Base-by-base conservation (phyloP, 495 filamentous ascomycete species). In the Clavariopsis aquatica region DNA sequence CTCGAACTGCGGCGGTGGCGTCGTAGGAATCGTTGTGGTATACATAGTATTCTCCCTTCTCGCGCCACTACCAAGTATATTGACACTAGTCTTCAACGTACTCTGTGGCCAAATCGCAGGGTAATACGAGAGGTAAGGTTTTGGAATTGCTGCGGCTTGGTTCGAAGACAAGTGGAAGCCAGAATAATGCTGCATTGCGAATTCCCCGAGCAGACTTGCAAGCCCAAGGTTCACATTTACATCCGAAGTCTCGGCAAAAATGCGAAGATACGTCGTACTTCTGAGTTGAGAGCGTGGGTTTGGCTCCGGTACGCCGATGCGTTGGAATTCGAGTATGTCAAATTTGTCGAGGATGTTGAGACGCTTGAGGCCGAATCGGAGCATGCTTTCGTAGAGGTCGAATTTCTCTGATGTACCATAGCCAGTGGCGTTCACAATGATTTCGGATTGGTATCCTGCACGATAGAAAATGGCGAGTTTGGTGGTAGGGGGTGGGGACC, bases 401-500 rank as follows among this genome's bases (percentile, higher is more conserved):
- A 49, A 68, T 59, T 68, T 68, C 34, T 57, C 52, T 19, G 52
- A 15, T 20, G 65, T 68, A 4, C 41, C 65, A 60, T 60, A 75
- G 36, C 62, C 60, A 27, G 61, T 69, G 0, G 71, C 69, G 51
- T 72, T 74, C 49, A 72, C 70, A 17, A 78, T 63, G 7, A 79
- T 22, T 57, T 84, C 72, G 28, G 73, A 72, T 56, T 84, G 77
- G 61, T 76, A 83, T 0, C 82, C 82, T 2, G 77, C 80, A 10
- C 71, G 67, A 55, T 81, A 80, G 68, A 80, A 80, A n/a, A 84
- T 72, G 1, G 78, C 82, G 13, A 83, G 73, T 65, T 85, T 84
- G 1, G 83, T 84, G 0, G 82, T 84, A 27, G 80, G 72, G 5
- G 83, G 83, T 28, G 83, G 82, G 2, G 80, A 74, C 15, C 61